Base-by-base conservation (phyloP, 768 basidiomycete species). In the Sarcodon aspratus region DNA sequence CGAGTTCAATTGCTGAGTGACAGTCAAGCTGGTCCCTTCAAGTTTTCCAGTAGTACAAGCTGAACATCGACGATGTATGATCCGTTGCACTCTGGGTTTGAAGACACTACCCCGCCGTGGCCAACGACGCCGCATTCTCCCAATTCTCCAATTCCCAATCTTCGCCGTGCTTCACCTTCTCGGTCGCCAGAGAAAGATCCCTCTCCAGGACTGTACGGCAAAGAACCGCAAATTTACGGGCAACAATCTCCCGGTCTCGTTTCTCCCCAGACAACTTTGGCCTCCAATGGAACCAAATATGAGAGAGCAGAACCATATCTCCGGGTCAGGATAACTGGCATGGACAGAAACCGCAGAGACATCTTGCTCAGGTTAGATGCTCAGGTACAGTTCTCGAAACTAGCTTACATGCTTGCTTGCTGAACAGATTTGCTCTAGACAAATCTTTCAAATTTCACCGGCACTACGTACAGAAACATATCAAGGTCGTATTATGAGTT, bases 401-500 rank as follows among this genome's bases (percentile, higher is more conserved):
- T 46, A 40, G 18, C 42, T 9, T 45, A 8, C 31, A 33, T 45
- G 9, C 45, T 42, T 36, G 6, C 42, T 8, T 9, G 5, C 47
- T n/a, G 17, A 27, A 27, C 2, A 2, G 21, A 27, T 27, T 38
- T 9, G 1, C 5, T 21, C 21, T 63, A 97, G 94, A 96, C 94
- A 37, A 98, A 97, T 63, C 71, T 98, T 21, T 79, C 90, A 37
- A 94, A 90, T 61, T 99, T 91, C 63, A 86, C 80, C 18, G 86
- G 87, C 15, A 80, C 79, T 21, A 80, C 86, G 46, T 97, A 97
- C 62, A 81, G 92, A 55, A 94, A 96, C 62, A 85, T 97, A 51
- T 94, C 92, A 40, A 81, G 96, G 50, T 95, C 93, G 35, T 98
- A 97, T 63, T 66, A 83, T 58, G 96, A 99, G 63, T 97, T 96